phyloP scores from a whole-genome alignment of 2,329 filamentous ascomycete species.

The Hortaea werneckii region DNA sequence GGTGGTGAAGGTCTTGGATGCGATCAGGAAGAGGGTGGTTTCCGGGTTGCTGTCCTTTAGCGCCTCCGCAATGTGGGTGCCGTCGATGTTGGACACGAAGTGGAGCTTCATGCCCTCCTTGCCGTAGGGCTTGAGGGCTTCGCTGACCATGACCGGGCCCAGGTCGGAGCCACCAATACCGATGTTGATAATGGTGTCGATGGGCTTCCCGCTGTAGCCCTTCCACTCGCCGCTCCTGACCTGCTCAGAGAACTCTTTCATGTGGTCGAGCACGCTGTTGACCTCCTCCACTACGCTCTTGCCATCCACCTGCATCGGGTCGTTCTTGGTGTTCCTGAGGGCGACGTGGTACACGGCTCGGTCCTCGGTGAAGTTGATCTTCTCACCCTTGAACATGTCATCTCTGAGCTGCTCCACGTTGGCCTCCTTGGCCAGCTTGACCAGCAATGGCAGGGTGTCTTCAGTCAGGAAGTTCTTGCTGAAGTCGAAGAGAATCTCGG shows the following conservation, averaged over 20 bases:
- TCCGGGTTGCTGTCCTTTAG: conserved; percentile 82
- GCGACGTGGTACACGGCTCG: conserved; percentile 93
- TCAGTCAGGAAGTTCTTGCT: conserved; percentile 97
- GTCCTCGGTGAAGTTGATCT: conserved; percentile 98
- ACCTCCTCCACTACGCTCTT: conserved; percentile 90
- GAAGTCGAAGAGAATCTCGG: conserved; percentile 94
- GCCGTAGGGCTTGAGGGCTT: conserved; percentile 91
- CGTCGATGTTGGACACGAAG: conserved; percentile 99
- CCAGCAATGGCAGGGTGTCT: conserved; percentile 76
- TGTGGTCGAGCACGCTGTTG: conserved; percentile 84
- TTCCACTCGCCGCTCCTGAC: conserved; percentile 93
- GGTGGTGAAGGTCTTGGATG: conserved; percentile 98
- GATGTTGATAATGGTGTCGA: conserved; percentile 92
- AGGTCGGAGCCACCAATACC: conserved; percentile 97
- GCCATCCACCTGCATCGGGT: conserved; percentile 75
- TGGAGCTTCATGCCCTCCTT: conserved; percentile 78
- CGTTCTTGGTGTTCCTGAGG: conserved; percentile 77
- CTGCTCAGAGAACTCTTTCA: conserved; percentile 96
- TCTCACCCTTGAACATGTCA: conserved; percentile 93
- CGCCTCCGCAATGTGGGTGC: conserved; percentile 93
- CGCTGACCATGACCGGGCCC: conserved; percentile 96
- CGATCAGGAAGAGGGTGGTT: conserved; percentile 96
- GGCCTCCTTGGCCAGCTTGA: conserved; percentile 86
- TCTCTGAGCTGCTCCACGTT: conserved; percentile 87
- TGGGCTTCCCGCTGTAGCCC: conserved; percentile 92